A percentile compares a stretch with the other conserved stretches of the same genome.
Conservation (phyloP, 2,329 filamentous ascomycete genomes). For the Phialophora tarda region DNA sequence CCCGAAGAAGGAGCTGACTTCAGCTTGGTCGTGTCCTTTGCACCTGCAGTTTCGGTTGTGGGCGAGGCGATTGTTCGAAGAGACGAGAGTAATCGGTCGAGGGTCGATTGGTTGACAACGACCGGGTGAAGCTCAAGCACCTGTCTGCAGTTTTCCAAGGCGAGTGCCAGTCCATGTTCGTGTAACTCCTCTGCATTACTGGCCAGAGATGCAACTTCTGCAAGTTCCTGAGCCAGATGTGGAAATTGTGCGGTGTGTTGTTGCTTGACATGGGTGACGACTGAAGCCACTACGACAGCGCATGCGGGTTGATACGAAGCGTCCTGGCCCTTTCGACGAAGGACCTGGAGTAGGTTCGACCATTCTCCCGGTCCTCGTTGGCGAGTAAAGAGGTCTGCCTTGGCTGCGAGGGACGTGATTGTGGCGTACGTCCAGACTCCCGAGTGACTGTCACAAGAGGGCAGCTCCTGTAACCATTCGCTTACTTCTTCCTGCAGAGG, state of each 20-base stretch:
- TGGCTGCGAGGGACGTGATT: constrained; percentile 13
- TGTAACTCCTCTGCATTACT: neutral
- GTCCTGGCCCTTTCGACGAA: constrained; percentile 11
- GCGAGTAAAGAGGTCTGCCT: constrained; percentile 20
- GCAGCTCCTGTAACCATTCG: constrained; percentile 11
- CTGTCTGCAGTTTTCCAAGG: constrained; percentile 48
- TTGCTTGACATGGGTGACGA: constrained; percentile 15
- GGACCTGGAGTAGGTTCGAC: constrained; percentile 3
- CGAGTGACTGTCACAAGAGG: neutral
- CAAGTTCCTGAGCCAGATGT: constrained; percentile 21
- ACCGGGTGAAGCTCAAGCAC: constrained; percentile 50
- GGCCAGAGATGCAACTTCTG: constrained; percentile 45
- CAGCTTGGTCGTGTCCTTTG: neutral
- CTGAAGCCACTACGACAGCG: constrained; percentile 14
- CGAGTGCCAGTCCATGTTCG: constrained; percentile 38
- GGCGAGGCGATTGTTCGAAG: constrained; percentile 48
- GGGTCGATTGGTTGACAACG: constrained; percentile 52
- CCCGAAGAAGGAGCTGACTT: constrained; percentile 16
- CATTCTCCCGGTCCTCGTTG: constrained; percentile 11
- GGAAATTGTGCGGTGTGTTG: constrained; percentile 21
- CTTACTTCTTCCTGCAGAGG: neutral
- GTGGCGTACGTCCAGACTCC: constrained; percentile 10
- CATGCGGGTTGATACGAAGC: constrained; percentile 6
- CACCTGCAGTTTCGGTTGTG: constrained; percentile 9
- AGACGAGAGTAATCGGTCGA: constrained; percentile 50